Evolutionary conservation across 495 filamentous ascomycete genomes (phyloP), one percentile per base, ranked within the genome.

Genomic region (Delitschia confertaspora): DNA sequence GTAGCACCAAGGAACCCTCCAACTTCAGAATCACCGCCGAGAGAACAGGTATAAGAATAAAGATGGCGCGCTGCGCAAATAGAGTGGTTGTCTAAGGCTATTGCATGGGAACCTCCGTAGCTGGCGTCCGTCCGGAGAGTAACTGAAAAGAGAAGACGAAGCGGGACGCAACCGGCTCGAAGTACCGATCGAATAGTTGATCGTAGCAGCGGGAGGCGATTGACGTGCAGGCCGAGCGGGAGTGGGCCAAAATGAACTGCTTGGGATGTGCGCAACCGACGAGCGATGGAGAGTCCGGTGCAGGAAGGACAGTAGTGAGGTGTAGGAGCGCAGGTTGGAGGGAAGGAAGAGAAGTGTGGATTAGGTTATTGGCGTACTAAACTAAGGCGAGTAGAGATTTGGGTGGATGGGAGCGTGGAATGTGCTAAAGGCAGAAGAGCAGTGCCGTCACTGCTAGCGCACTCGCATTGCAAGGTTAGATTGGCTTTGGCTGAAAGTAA

Each of bases 361-460:
- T 39, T 24, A 25, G 36, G 36, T 39, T 39, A 39, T 39, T 39
- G 36, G 36, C 22, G 36, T 39, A 31, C 29, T 35, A 16, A 35
- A 35, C 33, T 35, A 35, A 35, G 33, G 33, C 21, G n/a, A n/a
- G n/a, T n/a, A n/a, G n/a, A n/a, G n/a, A 35, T 14, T 19, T 35
- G 18, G 18, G 33, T 18, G 33, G 16, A 35, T 35, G 33, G 33
- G 33, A 35, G n/a, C n/a, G 18, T 35, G 33, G 33, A 35, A 35
- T 35, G 33, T 16, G 33, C 33, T 35, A 4, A 35, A 19, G 33
- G 21, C 33, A 18, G 33, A 35, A 10, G 11, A 18, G n/a, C n/a
- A n/a, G n/a, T n/a, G n/a, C 33, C 16, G 33, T 19, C 33, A 19
- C 21, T 19, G 21, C 33, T 35, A 35, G 33, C 33, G 29, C 21